Percentiles rank a stretch among this genome's conserved stretches.
phyloP scores from a whole-genome alignment of 2,329 filamentous ascomycete genomes.

The Rutstroemia sp. region DNA sequence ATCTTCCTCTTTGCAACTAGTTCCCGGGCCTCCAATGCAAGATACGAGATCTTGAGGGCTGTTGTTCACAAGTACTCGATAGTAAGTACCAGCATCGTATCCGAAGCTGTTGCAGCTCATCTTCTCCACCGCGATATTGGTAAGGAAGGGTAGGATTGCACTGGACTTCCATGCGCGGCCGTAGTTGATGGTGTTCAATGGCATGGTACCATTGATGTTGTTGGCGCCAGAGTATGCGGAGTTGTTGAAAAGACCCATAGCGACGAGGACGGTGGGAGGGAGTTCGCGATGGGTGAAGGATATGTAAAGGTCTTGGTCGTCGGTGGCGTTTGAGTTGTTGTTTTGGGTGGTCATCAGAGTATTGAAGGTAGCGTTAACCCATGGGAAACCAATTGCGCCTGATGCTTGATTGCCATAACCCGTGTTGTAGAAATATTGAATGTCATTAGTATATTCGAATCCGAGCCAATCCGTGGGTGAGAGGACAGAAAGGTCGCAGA shows the following conservation, averaged over 20 bases:
- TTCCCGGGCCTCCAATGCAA: constrained; percentile 42
- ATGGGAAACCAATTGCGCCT: constrained; percentile 42
- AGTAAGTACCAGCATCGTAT: constrained; percentile 37
- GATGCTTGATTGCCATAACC: constrained; percentile 43
- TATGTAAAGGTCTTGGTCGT: constrained; percentile 42
- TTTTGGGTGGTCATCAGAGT: constrained; percentile 28
- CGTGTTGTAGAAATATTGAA: constrained; percentile 43
- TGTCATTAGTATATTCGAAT: constrained; percentile 43
- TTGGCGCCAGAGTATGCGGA: constrained; percentile 38
- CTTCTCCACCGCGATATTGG: constrained; percentile 45
- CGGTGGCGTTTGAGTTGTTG: constrained; percentile 28
- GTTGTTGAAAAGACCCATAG: constrained; percentile 49
- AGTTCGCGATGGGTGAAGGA: constrained; percentile 49
- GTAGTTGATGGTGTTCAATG: constrained; percentile 39
- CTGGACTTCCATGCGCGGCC: constrained; percentile 42
- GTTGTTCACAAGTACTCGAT: constrained; percentile 43
- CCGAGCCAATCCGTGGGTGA: constrained; percentile 39
- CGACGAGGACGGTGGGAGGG: constrained; percentile 44
- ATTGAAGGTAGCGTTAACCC: constrained; percentile 43
- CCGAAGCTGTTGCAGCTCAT: constrained; percentile 44
- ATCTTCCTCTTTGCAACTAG: constrained; percentile 31
- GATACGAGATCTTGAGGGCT: constrained; percentile 40
- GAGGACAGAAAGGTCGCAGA: constrained; percentile 39
- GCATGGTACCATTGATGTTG: constrained; percentile 44
- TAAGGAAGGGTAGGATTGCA: constrained; percentile 45